These are phyloP conservation scores for Phytopythium mirpurense DNA, from an alignment of 352 stramenopile genomes.

Conservation along the genomic window DNA sequence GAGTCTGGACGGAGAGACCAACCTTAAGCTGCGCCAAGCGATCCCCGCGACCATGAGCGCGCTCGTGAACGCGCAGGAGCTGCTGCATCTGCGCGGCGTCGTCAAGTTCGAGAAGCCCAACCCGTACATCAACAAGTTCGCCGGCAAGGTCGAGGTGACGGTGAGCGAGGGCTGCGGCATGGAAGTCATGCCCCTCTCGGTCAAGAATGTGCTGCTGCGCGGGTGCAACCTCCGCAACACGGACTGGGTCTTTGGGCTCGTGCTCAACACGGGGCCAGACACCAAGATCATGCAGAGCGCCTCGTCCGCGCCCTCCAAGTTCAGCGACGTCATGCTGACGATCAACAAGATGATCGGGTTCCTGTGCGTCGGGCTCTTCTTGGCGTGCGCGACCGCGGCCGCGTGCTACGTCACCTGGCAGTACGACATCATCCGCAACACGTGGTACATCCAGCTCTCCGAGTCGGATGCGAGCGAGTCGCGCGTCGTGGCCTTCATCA, in stretches of 20 bases:
- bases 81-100: conserved; percentile 50
- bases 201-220: conserved; percentile 88
- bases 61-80: conserved; percentile 41
- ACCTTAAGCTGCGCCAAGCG: conserved; percentile 86
- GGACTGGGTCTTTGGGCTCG: conserved; percentile 79
- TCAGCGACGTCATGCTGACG: conserved; percentile 75
- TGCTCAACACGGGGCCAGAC: conserved; percentile 89
- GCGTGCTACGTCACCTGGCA: conserved; percentile 78
- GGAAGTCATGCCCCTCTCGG: conserved; percentile 70
- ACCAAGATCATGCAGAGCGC: conserved; percentile 91
- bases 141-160: conserved; percentile 72
- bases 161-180: conserved; percentile 57
- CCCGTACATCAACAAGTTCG: conserved; percentile 86
- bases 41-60: conserved; percentile 64
- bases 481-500: conserved; percentile 59
- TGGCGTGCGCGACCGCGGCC: conserved; percentile 57
- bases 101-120: conserved; percentile 79
- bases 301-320: conserved; percentile 70
- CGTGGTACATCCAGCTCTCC: conserved; percentile 67
- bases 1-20: conserved; percentile 90
- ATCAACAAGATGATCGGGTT: conserved; percentile 83
- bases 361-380: conserved; percentile 58
- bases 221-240: conserved; percentile 88
- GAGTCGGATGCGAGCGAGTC: conserved; percentile 28
- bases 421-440: conserved; percentile 61